Base-by-base conservation (phyloP, 1,284 basidiomycete species). In the Ustilago cynodontis region DNA sequence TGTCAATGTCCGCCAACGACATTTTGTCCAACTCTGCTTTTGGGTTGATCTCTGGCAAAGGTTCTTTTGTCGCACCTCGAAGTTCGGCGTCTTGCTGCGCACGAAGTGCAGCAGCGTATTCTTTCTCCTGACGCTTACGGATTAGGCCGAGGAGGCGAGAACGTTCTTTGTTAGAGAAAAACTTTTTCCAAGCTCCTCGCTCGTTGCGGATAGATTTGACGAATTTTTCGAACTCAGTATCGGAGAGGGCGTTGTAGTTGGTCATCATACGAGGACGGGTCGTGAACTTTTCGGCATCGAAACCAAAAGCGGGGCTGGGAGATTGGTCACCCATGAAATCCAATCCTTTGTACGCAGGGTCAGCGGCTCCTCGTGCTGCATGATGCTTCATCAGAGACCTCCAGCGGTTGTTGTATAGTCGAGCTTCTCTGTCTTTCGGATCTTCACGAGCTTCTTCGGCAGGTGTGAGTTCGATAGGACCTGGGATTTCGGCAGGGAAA, bases 181-280 rank as follows among this genome's bases (percentile, higher is more conserved):
- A 68, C 26, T 53, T 54, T 28, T 68, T 74, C 71, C 66, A 74
- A 14, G 58, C 47, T 2, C 52, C 59, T 20, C 80, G 59, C 47
- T 55, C 49, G 50, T 47, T 22, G 13, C 82, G 68, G n/a, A 83
- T 71, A 20, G 65, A 55, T 2, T 53, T 56, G 37, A 83, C 60
- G 41, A 77, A 83, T 35, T 61, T 60, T 14, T 81, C 77, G 59
- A 83, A 83, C 11, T 81, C 59, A 14, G 57, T 49, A 11, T 83
- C 79, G 26, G 60, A 52, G 41, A 82, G 65, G 0, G 78, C 74
- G 51, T 81, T 72, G 78, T 81, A 83, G 74, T 83, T 81, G 63
- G 75, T 75, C 62, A 80, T 74, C 62, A 82, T 76, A 13, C 77
- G 59, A 11, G 75, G 65, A 2, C 61, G 61, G n/a, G 68, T 71